These are phyloP conservation scores for Backusella psychrophila DNA, from an alignment of 192 early-diverging fungal species.

Conservation along the genomic window DNA sequence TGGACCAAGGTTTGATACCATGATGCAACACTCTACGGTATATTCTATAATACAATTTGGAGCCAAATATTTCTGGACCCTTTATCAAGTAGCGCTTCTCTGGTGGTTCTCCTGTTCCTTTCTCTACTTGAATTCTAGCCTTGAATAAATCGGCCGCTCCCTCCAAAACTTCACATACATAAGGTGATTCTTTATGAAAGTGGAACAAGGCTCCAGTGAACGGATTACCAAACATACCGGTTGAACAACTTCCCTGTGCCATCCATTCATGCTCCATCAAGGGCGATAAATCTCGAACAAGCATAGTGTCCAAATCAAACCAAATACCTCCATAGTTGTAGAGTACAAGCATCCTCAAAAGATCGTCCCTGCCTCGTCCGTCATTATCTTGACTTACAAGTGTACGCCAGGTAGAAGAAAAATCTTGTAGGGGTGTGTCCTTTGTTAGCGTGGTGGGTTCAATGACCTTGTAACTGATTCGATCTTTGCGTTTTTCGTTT, in stretches of 20 bases:
- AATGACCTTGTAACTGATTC: conserved; percentile 11
- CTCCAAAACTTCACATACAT: conserved; percentile 42
- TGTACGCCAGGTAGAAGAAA: conserved; percentile 11
- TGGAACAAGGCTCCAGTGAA: conserved; percentile 44
- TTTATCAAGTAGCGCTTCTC: conserved; percentile 29
- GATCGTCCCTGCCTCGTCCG: conserved; percentile 3
- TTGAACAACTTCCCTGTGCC: conserved; percentile 30
- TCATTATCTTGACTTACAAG: not conserved
- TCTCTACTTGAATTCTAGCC: not conserved
- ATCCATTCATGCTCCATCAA: conserved; percentile 41
- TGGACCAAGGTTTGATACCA: conserved; percentile 34
- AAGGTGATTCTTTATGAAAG: conserved; percentile 40
- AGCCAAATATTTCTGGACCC: conserved; percentile 42
- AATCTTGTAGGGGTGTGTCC: conserved; percentile 23
- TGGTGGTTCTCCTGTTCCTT: not conserved
- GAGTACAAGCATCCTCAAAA: conserved; percentile 27
- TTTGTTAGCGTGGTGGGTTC: not conserved
- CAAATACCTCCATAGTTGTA: conserved; percentile 36
- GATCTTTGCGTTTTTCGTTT: not conserved
- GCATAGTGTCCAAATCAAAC: conserved; percentile 31
- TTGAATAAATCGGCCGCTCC: conserved; percentile 12
- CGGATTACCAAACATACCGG: conserved; percentile 33
- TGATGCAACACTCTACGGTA: conserved; percentile 39
- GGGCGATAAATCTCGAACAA: conserved; percentile 35
- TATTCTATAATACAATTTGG: conserved; percentile 36